A percentile compares a stretch with the other conserved stretches of the same genome.
Evolutionary conservation across 768 basidiomycete species (phyloP).

Genomic region (Collybia nuda): DNA sequence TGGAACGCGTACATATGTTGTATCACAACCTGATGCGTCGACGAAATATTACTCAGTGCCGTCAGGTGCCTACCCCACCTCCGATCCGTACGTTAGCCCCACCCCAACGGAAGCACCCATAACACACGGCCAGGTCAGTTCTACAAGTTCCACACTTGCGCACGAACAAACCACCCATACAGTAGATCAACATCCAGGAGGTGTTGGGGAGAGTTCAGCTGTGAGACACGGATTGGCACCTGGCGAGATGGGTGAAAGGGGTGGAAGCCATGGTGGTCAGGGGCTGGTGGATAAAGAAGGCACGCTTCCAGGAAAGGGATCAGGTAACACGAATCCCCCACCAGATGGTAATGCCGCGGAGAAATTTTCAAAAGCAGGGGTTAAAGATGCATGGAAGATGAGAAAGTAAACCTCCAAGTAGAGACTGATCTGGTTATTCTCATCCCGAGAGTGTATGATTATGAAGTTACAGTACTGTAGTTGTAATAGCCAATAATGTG

Average conservation of each 20-base stretch:
- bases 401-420: slow-evolving; percentile 34
- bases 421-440: slow-evolving; percentile 1
- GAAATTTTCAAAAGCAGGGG: slow-evolving; percentile 44
- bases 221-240: slow-evolving; percentile 40
- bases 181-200: slow-evolving; percentile 38
- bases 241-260: slow-evolving; percentile 43
- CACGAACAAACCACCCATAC: slow-evolving; percentile 44
- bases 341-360: slow-evolving; percentile 43
- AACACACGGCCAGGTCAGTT: slow-evolving; percentile 35
- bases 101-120: slow-evolving; percentile 38
- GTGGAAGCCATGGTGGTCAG: slow-evolving; percentile 41
- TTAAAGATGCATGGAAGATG: slow-evolving; percentile 47
- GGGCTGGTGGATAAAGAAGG: slow-evolving; percentile 41
- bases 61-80: slow-evolving; percentile 62
- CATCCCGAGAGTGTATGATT: neutral
- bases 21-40: slow-evolving; percentile 68
- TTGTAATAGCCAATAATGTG: neutral
- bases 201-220: slow-evolving; percentile 48
- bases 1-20: slow-evolving; percentile 66
- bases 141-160: slow-evolving; percentile 41
- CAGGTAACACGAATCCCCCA: slow-evolving; percentile 46
- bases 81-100: slow-evolving; percentile 44
- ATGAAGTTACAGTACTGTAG: neutral
- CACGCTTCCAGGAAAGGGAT: slow-evolving; percentile 32
- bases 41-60: slow-evolving; percentile 68